phyloP scores from a whole-genome alignment of 2,329 filamentous ascomycete genomes.

The Thermochaetoides dissita region DNA sequence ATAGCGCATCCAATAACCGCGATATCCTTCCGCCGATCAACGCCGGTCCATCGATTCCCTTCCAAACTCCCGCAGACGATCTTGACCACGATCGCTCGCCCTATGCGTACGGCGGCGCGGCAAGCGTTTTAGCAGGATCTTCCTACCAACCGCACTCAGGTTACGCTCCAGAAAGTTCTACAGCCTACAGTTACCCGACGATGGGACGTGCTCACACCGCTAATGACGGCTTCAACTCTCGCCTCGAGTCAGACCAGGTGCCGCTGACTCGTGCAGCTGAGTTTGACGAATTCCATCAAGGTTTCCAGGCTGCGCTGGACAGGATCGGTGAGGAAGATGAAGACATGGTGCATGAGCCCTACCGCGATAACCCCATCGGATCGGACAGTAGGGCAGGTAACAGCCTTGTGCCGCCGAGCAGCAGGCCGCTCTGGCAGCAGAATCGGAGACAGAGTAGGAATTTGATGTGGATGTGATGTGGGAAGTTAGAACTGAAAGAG shows the following conservation, averaged over 20 bases:
- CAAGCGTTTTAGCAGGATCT: too few relatives aligned
- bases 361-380: too few relatives aligned
- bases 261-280: slow-evolving; percentile 26
- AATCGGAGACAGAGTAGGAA: slow-evolving; percentile 34
- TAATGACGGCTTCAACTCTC: slow-evolving; percentile 1
- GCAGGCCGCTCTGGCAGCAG: slow-evolving; percentile 39
- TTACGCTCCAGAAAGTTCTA: too few relatives aligned
- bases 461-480: slow-evolving; percentile 29
- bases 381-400: slow-evolving; percentile 1
- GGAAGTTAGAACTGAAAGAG: neutral
- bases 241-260: slow-evolving; percentile 22
- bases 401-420: slow-evolving; percentile 1
- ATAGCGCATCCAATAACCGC: neutral
- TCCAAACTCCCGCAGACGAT: slow-evolving; percentile 9
- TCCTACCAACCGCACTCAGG: too few relatives aligned
- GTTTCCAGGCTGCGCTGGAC: slow-evolving; percentile 28
- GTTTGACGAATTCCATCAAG: slow-evolving; percentile 31
- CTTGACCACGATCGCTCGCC: slow-evolving; percentile 10
- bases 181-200: too few relatives aligned
- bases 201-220: too few relatives aligned
- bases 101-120: slow-evolving; percentile 6
- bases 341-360: slow-evolving; percentile 10
- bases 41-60: slow-evolving; percentile 7
- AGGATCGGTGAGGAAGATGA: slow-evolving; percentile 26
- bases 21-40: slow-evolving; percentile 6